Conservation (phyloP, 176 grass and related monocot genomes). For the Phragmites australis region DNA sequence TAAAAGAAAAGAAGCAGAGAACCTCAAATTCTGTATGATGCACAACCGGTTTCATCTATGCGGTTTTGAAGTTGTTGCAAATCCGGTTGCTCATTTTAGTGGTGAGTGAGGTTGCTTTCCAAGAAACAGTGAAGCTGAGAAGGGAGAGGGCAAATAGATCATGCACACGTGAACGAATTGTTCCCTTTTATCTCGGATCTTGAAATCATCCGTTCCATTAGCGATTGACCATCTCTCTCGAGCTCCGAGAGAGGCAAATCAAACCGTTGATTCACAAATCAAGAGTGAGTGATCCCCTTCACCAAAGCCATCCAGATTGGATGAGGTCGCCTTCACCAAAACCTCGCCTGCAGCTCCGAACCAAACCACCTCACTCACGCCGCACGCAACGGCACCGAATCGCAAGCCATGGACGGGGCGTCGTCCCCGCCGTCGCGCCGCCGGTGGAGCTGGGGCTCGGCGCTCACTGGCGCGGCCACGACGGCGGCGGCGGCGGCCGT, state of each 20-base stretch:
- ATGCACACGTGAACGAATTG: background rate
- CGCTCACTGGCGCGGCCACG: slow-evolving; percentile 55
- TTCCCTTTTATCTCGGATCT: background rate
- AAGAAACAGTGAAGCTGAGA: background rate
- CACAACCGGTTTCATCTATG: background rate
- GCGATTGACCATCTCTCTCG: background rate
- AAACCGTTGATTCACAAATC: background rate
- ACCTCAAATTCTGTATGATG: background rate
- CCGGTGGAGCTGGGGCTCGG: slow-evolving; percentile 69
- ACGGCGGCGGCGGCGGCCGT: slow-evolving; percentile 42
- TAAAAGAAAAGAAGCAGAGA: background rate
- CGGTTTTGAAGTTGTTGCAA: background rate
- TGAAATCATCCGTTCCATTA: background rate
- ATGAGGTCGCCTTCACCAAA: slow-evolving; percentile 10
- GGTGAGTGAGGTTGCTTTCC: background rate
- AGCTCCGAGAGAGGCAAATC: background rate
- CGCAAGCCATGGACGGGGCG: background rate
- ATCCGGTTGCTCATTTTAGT: background rate
- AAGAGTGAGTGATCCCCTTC: background rate
- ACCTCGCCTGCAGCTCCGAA: background rate
- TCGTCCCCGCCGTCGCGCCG: slow-evolving; percentile 19
- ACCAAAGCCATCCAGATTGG: background rate
- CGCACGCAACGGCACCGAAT: no score
- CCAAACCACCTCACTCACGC: no score
- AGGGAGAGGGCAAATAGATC: background rate